Base-by-base conservation (phyloP, 768 basidiomycete species). In the Daedalea quercina region DNA sequence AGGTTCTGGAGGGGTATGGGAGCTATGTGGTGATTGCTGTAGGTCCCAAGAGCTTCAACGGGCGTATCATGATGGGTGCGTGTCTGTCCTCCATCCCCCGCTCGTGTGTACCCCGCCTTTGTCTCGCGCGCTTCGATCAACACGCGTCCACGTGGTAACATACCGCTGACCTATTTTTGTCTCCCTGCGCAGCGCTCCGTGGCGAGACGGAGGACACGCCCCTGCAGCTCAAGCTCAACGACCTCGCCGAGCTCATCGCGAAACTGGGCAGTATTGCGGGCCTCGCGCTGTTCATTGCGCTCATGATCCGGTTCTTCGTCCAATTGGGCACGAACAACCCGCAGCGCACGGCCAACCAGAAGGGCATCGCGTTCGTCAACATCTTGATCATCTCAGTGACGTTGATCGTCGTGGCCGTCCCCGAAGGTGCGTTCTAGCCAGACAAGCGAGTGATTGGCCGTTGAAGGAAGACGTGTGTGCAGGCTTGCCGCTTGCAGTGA, bases 11-110 rank as follows among this genome's bases (percentile, higher is more conserved):
- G 69, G 96, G 96, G 41, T 87, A 95, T 43, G 96, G 96, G 24
- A 78, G 75, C 53, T 99, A 98, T 62, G 85, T 99, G 46, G 83
- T 97, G 47, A 87, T 96, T 47, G 85, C 92, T 2, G 92, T 98
- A 46, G 96, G 96, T 11, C 82, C 81, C 12, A 90, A 86, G 71
- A 91, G 87, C 59, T 98, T 97, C 70, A 93, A 97, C 65, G 96
- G 96, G 37, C 81, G 93, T 43, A 94, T 97, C 62, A 93, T 98
- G 90, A 95, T 95, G 85, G 88, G 93, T 95, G 63, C 33, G 85
- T 71, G 40, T 52, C 49, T n/a, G 50, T 35, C 44, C 25, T 44
- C 6, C 34, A 11, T 15, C 43, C 52, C 44, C 7, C 46, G 20
- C 24, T 22, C 44, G 19, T 40, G 17, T 40, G 15, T 19, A 6